Percentiles rank a stretch among this genome's conserved stretches.
Conservation (phyloP, 2,329 filamentous ascomycete genomes). For the Aureobasidium mangrovei region DNA sequence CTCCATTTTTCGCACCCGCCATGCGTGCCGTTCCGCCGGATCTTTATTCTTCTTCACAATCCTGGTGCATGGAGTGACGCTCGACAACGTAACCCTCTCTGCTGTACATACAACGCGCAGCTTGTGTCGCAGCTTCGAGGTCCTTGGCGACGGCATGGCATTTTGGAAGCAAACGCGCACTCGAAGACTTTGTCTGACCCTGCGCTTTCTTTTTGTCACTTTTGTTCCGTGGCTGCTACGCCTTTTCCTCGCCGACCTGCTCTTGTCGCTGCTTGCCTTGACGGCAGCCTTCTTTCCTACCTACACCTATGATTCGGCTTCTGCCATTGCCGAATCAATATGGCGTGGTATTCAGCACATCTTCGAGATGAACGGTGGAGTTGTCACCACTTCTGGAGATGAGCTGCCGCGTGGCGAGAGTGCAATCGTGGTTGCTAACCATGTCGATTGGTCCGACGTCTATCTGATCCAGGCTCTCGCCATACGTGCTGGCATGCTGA, state of each 20-base stretch:
- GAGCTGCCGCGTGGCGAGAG: slow-evolving; percentile 45
- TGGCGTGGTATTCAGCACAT: slow-evolving; percentile 52
- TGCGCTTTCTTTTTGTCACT: slow-evolving; percentile 24
- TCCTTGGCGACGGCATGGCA: slow-evolving; percentile 1
- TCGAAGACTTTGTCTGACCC: slow-evolving; percentile 22
- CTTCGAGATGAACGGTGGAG: slow-evolving; percentile 46
- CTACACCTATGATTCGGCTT: slow-evolving; percentile 47
- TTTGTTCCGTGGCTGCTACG: slow-evolving; percentile 44
- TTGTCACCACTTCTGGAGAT: slow-evolving; percentile 47
- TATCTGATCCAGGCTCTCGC: slow-evolving; percentile 56
- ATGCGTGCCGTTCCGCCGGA: slow-evolving; percentile 10
- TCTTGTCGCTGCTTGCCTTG: slow-evolving; percentile 28
- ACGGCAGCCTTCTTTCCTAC: slow-evolving; percentile 32
- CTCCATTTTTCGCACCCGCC: neutral
- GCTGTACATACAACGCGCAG: slow-evolving; percentile 1
- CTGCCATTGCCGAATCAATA: slow-evolving; percentile 44
- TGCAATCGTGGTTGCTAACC: slow-evolving; percentile 52
- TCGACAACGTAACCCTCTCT: slow-evolving; percentile 7
- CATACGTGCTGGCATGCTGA: slow-evolving; percentile 47
- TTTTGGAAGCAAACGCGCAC: neutral
- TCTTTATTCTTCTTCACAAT: slow-evolving; percentile 7
- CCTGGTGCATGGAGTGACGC: slow-evolving; percentile 1
- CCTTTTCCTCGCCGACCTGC: slow-evolving; percentile 41
- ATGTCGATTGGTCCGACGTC: slow-evolving; percentile 55
- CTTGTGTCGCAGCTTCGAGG: neutral